These are phyloP conservation scores for Tanacetum coccineum DNA, from an alignment of 129 eudicot genomes.

Conservation along the genomic window DNA sequence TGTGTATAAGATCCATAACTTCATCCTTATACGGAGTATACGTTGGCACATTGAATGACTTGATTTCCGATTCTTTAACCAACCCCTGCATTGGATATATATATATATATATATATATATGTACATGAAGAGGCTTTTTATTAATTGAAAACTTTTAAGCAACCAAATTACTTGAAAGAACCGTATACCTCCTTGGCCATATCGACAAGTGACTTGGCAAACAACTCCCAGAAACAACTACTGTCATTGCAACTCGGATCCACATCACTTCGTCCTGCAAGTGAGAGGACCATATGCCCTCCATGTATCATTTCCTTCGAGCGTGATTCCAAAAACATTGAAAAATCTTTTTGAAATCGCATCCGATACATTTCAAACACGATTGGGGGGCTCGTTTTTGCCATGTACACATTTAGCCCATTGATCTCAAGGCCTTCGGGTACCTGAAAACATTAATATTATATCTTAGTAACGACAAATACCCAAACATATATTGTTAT, in stretches of 20 bases:
- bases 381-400: not conserved
- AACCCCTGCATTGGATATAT: not conserved
- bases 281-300: not conserved
- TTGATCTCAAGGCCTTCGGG: conserved; percentile 9
- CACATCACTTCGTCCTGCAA: not conserved
- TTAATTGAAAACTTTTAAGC: not conserved
- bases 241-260: not conserved
- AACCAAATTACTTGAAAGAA: not conserved
- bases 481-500: too few species aligned
- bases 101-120: not conserved
- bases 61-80: conserved; percentile 1
- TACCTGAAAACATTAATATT: conserved; percentile 1
- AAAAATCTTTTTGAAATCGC: conserved; percentile 6
- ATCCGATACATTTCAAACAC: conserved; percentile 1
- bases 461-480: too few species aligned
- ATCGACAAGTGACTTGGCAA: not conserved
- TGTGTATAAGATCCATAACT: not conserved
- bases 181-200: conserved; percentile 4
- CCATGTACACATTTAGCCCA: not conserved
- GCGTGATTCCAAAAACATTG: not conserved
- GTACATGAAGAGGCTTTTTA: not conserved
- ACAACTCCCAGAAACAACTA: not conserved
- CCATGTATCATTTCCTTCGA: not conserved
- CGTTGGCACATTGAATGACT: not conserved
- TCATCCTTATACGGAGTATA: conserved; percentile 7